Conservation (phyloP, 179 eudicot species). For the Gypsophila paniculata region DNA sequence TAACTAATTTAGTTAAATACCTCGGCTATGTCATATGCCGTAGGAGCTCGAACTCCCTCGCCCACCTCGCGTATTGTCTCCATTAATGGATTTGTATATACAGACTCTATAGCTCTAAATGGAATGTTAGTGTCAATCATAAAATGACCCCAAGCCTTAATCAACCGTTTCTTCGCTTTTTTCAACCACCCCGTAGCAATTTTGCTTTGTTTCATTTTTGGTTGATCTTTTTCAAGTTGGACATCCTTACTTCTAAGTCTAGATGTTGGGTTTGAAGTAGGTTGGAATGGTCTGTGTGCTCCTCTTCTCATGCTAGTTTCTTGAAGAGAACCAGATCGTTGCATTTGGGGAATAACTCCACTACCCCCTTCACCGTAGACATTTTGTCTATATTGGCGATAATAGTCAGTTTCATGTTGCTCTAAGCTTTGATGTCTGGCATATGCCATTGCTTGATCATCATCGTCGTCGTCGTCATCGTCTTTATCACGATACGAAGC, state of each 20-base stretch:
- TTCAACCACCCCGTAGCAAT: background rate
- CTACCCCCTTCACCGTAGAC: too few species aligned
- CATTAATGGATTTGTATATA: background rate
- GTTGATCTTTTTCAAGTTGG: background rate
- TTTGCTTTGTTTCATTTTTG: background rate
- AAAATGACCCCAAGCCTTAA: slow-evolving; percentile 4
- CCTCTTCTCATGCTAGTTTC: background rate
- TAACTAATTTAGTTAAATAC: background rate
- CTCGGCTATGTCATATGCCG: slow-evolving; percentile 5
- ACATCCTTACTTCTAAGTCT: background rate
- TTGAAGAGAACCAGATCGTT: background rate
- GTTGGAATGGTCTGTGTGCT: background rate
- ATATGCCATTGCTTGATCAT: background rate
- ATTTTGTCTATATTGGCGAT: background rate
- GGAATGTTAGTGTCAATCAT: slow-evolving; percentile 8
- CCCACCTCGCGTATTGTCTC: slow-evolving; percentile 7
- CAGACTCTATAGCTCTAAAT: slow-evolving; percentile 7
- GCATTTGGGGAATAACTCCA: background rate
- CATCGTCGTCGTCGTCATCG: background rate
- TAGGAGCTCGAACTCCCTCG: background rate
- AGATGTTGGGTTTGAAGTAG: background rate
- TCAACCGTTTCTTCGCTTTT: background rate
- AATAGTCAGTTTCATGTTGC: background rate
- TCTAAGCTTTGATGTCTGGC: background rate
- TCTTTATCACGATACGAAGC: background rate